Evolutionary conservation across 2,329 filamentous ascomycete genomes (phyloP).

Genomic region (Fusarium decemcellulare): DNA sequence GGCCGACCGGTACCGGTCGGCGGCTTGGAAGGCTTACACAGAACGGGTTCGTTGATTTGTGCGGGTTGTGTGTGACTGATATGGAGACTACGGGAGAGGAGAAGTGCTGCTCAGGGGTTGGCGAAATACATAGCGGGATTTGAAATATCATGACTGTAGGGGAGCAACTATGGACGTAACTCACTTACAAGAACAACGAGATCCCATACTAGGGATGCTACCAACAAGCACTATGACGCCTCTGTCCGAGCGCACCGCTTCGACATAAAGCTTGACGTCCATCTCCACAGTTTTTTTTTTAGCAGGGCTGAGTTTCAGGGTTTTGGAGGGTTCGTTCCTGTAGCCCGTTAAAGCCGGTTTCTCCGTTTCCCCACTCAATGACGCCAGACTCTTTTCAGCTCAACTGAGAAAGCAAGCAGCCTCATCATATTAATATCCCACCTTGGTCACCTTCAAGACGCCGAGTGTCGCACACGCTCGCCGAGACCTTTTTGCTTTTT

Average conservation of each 20-base stretch:
- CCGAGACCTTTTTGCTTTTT: neutral
- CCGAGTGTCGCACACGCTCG: neutral
- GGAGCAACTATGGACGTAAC: slow-evolving; percentile 24
- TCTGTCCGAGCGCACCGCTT: slow-evolving; percentile 20
- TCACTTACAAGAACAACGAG: slow-evolving; percentile 28
- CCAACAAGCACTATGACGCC: slow-evolving; percentile 14
- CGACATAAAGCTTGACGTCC: slow-evolving; percentile 3
- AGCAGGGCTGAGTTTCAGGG: slow-evolving; percentile 32
- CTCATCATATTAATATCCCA: neutral
- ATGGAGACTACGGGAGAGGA: slow-evolving; percentile 14
- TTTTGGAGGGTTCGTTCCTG: neutral
- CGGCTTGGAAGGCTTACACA: slow-evolving; percentile 83
- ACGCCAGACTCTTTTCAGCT: slow-evolving; percentile 22
- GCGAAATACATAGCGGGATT: slow-evolving; percentile 37
- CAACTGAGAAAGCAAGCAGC: neutral
- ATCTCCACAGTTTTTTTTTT: slow-evolving; percentile 18
- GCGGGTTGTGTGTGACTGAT: neutral
- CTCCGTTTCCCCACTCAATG: slow-evolving; percentile 11
- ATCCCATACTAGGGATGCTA: slow-evolving; percentile 28
- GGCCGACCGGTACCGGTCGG: too few relatives aligned
- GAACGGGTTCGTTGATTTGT: slow-evolving; percentile 52
- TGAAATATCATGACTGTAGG: slow-evolving; percentile 39
- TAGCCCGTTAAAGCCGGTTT: slow-evolving; percentile 14
- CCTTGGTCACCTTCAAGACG: neutral
- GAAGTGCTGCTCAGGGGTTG: slow-evolving; percentile 32